Base-by-base conservation (phyloP, 129 eudicot species). In the Arctium lappa region DNA sequence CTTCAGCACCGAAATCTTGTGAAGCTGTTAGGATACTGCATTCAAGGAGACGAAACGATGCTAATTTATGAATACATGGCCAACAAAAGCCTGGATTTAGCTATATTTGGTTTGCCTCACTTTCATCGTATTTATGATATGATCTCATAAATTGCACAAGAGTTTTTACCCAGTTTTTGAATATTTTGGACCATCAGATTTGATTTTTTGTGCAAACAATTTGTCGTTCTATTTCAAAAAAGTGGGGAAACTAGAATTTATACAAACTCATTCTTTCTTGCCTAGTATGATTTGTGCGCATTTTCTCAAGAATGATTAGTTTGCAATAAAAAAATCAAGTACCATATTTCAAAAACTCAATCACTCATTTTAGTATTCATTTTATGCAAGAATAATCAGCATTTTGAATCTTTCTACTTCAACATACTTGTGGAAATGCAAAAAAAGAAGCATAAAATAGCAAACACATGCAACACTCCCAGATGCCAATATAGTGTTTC, bases 31-130 rank as follows among this genome's bases (percentile, higher is more conserved):
- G 68, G 68, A 60, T 60, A 60, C 18, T 74, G 37, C 53, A 74
- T 74, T 74, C 78, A 42, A 74, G 78, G 33, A 42, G 56, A 40
- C 34, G 78, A 22, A 42, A 39, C 48, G 11, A 44, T 74, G 78
- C 31, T 74, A 8, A 66, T 66, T 6, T 66, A 66, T 66, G 71
- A 66, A 66, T 66, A 66, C 71, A 22, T 66, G 33, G 71, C 71
- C 31, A 66, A 66, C 34, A 66, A 66, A 74, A 74, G 65, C 56
- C 5, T 74, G 11, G 65, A 74, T 44, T 42, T 74, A 44, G 1
- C 38, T 44, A 13, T 74, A 74, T 74, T 42, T 13, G 78, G 78
- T 74, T 74, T 15, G 78, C 15, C 65, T 74, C 38, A 44, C 63
- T 74, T 74, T 44, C 60, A 42, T 44, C 0, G 2, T 40, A 44